Conservation (phyloP, 352 stramenopile species). For the Phytopythium kandeliae region DNA sequence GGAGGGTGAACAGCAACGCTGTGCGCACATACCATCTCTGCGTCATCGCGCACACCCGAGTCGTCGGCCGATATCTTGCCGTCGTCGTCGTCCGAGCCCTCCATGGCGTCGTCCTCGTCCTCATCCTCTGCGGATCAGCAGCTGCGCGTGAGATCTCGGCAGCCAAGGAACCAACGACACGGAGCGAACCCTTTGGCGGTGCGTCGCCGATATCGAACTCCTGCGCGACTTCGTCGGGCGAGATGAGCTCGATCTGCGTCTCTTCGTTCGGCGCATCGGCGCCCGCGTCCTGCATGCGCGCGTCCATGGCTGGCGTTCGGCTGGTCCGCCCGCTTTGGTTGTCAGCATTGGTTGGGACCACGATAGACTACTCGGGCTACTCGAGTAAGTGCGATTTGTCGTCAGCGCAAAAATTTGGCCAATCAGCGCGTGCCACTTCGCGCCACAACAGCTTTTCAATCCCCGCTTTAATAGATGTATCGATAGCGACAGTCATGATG, state of each 20-base stretch:
- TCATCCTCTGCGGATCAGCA: slow-evolving; percentile 38
- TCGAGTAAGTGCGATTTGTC: slow-evolving; percentile 10
- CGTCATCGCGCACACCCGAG: slow-evolving; percentile 74
- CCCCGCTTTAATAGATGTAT: slow-evolving; percentile 4
- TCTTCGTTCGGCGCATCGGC: slow-evolving; percentile 18
- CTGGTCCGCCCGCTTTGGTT: slow-evolving; percentile 2
- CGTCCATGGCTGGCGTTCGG: slow-evolving; percentile 13
- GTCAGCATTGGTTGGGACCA: slow-evolving; percentile 12
- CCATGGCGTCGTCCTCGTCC: slow-evolving; percentile 65
- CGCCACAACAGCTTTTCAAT: not conserved
- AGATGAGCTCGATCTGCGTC: slow-evolving; percentile 81
- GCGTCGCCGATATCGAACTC: slow-evolving; percentile 83
- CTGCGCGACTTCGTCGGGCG: slow-evolving; percentile 65
- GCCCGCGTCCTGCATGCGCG: slow-evolving; percentile 10
- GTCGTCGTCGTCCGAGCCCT: slow-evolving; percentile 36
- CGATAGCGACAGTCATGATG: too few species aligned
- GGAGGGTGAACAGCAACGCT: too few species aligned
- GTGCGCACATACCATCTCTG: slow-evolving; percentile 36
- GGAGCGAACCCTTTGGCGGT: slow-evolving; percentile 40
- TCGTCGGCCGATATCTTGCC: slow-evolving; percentile 54
- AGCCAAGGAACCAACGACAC: slow-evolving; percentile 1
- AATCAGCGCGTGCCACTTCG: slow-evolving; percentile 34
- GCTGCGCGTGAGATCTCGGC: not conserved
- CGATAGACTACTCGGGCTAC: not conserved
- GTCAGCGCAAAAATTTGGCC: slow-evolving; percentile 3